Evolutionary conservation across 495 filamentous ascomycete species (phyloP).

Genomic region (Penicillium subrubescens): DNA sequence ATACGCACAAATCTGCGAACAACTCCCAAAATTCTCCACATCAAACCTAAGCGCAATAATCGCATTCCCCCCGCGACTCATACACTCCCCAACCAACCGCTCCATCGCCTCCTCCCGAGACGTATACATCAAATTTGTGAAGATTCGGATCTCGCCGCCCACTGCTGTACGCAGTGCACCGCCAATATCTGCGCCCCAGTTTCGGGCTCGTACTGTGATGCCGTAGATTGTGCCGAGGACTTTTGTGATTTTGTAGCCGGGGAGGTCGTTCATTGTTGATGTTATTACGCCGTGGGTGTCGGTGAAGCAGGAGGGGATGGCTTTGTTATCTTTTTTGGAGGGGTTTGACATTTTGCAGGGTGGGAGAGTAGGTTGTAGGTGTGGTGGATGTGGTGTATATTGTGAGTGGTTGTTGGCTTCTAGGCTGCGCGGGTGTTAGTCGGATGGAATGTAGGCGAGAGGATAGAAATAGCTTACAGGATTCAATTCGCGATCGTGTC

Average conservation of each 20-base stretch:
- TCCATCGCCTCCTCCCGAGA: slow-evolving; percentile 57
- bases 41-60: slow-evolving; percentile 61
- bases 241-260: slow-evolving; percentile 57
- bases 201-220: slow-evolving; percentile 59
- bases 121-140: slow-evolving; percentile 58
- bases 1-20: slow-evolving; percentile 61
- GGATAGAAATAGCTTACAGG: not conserved
- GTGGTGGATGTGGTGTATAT: not conserved
- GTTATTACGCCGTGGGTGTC: slow-evolving; percentile 62
- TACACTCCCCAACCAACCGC: slow-evolving; percentile 57
- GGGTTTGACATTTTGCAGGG: not conserved
- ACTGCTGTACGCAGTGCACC: slow-evolving; percentile 53
- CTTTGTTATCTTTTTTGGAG: slow-evolving; percentile 18
- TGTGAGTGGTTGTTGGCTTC: not conserved
- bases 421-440: not conserved
- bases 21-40: slow-evolving; percentile 34
- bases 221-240: slow-evolving; percentile 62
- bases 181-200: slow-evolving; percentile 48
- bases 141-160: slow-evolving; percentile 59
- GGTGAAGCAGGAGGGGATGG: slow-evolving; percentile 51
- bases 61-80: slow-evolving; percentile 60
- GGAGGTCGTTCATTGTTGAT: slow-evolving; percentile 54
- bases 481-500: not conserved
- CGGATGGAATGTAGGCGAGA: not conserved
- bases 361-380: not conserved